These are phyloP conservation scores for Pyropia haitanensis DNA, from an alignment of 23 red algal species.

Conservation along the genomic window DNA sequence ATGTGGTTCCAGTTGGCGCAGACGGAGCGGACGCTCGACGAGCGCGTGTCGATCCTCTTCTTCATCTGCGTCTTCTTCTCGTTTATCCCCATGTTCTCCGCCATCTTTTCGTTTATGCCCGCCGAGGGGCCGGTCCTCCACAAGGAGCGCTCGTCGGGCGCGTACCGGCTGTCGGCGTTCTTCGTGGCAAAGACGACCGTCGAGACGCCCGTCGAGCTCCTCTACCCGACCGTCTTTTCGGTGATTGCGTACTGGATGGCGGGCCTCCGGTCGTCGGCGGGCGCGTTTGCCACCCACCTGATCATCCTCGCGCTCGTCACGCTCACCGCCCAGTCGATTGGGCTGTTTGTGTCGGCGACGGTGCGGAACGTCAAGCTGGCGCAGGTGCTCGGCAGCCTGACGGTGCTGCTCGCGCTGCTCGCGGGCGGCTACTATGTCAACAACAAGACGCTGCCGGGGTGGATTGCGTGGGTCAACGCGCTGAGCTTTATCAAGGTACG, in stretches of 20 bases:
- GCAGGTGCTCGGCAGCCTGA: slow-evolving; percentile 54
- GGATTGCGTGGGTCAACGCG: slow-evolving; percentile 53
- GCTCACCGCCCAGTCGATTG: slow-evolving; percentile 80
- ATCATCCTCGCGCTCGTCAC: slow-evolving; percentile 35
- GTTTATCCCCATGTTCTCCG: slow-evolving; percentile 72
- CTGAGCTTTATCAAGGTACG: slow-evolving; percentile 64
- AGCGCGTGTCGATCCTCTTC: slow-evolving; percentile 64
- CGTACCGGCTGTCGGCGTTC: slow-evolving; percentile 84
- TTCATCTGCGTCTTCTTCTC: slow-evolving; percentile 75
- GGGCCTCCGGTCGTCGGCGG: slow-evolving; percentile 26
- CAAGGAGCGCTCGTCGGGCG: slow-evolving; percentile 82
- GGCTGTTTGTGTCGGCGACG: slow-evolving; percentile 55
- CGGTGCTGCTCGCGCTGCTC: slow-evolving; percentile 65
- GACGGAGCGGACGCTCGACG: slow-evolving; percentile 44
- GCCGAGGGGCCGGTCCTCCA: slow-evolving; percentile 72
- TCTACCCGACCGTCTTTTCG: slow-evolving; percentile 60
- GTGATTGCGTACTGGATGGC: slow-evolving; percentile 59
- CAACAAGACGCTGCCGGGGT: slow-evolving; percentile 46
- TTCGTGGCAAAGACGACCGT: slow-evolving; percentile 84
- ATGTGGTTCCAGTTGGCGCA: slow-evolving; percentile 69
- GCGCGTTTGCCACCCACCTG: slow-evolving; percentile 28
- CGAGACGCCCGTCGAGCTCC: slow-evolving; percentile 74
- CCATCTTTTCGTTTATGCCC: slow-evolving; percentile 70
- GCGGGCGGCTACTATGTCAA: slow-evolving; percentile 80
- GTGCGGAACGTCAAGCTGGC: slow-evolving; percentile 80